Base-by-base conservation (phyloP, 192 early-diverging fungal species). In the Oehlia diaphana region DNA sequence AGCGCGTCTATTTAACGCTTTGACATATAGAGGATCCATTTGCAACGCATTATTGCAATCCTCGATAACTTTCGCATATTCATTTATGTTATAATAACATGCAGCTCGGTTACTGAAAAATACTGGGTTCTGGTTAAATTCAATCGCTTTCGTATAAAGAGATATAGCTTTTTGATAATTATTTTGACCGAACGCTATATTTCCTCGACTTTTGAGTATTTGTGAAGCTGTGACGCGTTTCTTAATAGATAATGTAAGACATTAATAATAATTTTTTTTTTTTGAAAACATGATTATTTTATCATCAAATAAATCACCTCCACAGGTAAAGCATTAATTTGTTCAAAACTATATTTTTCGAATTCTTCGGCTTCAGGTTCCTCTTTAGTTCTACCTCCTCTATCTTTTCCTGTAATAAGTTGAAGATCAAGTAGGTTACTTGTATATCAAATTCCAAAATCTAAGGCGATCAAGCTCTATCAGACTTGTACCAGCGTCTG, bases 91-190 rank as follows among this genome's bases (percentile, higher is more conserved):
- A 1, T 91, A 90, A 79, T 94, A 94, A 84, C 96, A 97, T 10
- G 97, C 98, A 21, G 96, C 97, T 44, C 98, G 93, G 89, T 99
- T 99, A 78, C 93, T 93, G 87, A 90, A 99, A 81, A 93, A 98
- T 61, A 99, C 92, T 7, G 96, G 90, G 83, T 94, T 90, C 49
- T 92, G 86, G 50, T 87, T 87, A 77, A 97, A 92, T 26, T 87
- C 88, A 81, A 99, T 93, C 1, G 98, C 98, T 83, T 94, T 89
- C 19, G 95, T 90, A 88, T 99, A 99, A 23, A 93, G 81, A 71
- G 92, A 89, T 69, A 95, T 92, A 9, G 97, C 98, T 77, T 94
- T 94, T 16, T 89, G 78, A 87, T 93, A 97, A 81, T 94, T 93
- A 81, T 92, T 94, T 80, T 89, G 89, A 28, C 88, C 86, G 86